Base-by-base conservation (phyloP, 805 yeast genomes). In the Schizosaccharomyces japonicus region DNA sequence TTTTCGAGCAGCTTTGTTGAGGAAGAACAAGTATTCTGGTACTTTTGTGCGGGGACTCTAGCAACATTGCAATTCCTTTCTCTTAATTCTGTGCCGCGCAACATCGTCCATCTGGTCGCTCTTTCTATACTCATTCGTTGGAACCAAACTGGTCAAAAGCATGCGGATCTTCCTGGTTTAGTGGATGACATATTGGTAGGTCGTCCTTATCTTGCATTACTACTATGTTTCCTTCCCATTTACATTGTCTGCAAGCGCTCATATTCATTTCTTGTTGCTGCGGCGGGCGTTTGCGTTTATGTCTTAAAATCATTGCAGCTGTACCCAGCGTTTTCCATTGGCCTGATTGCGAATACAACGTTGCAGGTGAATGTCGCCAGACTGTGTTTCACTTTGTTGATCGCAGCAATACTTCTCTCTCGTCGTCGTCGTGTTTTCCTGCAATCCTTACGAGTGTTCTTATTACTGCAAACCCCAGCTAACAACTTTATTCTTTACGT, bases 1-100 rank as follows among this genome's bases (percentile, higher is more conserved):
- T 82, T 85, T 63, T 94, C 85, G 8, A 82, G 92, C 51, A 85
- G 94, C 26, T 66, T 85, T 49, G 79, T 90, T 15, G 98, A 90
- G 57, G 98, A 90, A 59, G 98, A 90, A 57, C 93, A 90, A 57
- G 95, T 85, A 57, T 60, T 85, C 15, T 90, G 98, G 98, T 90
- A 93, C 81, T 80, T 42, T n/a, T 25, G 30, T 2, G n/a, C 21
- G n/a, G 19, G 17, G 17, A 21, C 46, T 5, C 25, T 42, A 29
- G 11, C 19, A 7, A 13, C 25, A 6, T 27, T 42, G 3, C 46
- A 42, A 42, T n/a, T 42, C 2, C 32, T 42, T 6, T 6, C 21
- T n/a, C 33, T n/a, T 6, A 5, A 15, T 10, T 19, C 42, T 5
- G 15, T 17, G 10, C 23, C 10, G 10, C 13, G 27, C 10, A 23